Evolutionary conservation across 306 rosid genomes (phyloP).

Genomic region (Dryas drummondii): DNA sequence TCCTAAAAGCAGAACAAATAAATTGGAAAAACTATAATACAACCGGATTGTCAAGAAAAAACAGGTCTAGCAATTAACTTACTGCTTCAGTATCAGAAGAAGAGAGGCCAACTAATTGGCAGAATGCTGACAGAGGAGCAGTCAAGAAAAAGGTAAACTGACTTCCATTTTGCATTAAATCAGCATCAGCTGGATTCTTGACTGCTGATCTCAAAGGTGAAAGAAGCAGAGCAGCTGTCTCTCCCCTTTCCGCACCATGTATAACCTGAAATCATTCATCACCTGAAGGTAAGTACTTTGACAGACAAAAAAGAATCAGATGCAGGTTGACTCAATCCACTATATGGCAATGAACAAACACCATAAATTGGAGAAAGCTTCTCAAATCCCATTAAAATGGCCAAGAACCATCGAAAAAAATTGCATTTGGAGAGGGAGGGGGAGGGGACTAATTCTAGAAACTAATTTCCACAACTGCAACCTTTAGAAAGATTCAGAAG

Average conservation of each 20-base stretch:
- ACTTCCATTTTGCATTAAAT: conserved; percentile 61
- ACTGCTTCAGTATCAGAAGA: conserved; percentile 52
- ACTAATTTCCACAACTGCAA: not conserved
- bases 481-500: conserved; percentile 7
- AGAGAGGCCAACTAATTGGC: conserved; percentile 74
- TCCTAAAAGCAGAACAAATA: conserved; percentile 46
- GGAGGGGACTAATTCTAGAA: not conserved
- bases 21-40: conserved; percentile 30
- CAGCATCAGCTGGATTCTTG: conserved; percentile 58
- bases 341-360: not conserved
- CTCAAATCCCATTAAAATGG: not conserved
- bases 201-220: conserved; percentile 76
- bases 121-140: conserved; percentile 85
- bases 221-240: conserved; percentile 78
- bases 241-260: conserved; percentile 93
- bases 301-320: conserved; percentile 12
- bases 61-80: conserved; percentile 33
- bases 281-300: conserved; percentile 15
- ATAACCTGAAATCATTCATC: conserved; percentile 58
- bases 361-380: not conserved
- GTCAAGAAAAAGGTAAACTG: conserved; percentile 96
- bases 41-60: conserved; percentile 13
- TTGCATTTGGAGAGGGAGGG: not conserved
- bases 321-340: not conserved
- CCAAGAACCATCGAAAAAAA: not conserved